Evolutionary conservation across 2,329 filamentous ascomycete genomes (phyloP), one percentile per base, ranked within the genome.

Genomic region (Aureobasidium sp.): DNA sequence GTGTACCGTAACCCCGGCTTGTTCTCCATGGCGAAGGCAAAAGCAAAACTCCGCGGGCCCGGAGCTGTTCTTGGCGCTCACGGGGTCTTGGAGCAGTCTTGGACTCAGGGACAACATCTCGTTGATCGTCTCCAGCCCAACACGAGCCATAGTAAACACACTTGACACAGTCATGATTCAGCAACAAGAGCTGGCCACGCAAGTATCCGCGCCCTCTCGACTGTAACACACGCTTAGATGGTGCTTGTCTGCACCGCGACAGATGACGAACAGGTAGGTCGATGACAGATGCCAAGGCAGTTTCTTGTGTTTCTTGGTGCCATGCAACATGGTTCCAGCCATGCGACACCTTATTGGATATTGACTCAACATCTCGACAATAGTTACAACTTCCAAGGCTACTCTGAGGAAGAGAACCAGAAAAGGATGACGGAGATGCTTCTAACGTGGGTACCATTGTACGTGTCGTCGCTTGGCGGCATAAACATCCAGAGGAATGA

Each of bases 261-360:
- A 25, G 29, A 31, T 44, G 41, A 44, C 41, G 37, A 45, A 36
- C n/a, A 57, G 53, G 55, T 58, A 48, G 42, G 55, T 47, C 31
- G 12, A 48, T 42, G 41, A 51, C 37, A 42, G 44, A 41, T 34
- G 57, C 57, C 57, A 60, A 60, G 57, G 37, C 17, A 48, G 42
- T 22, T 48, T 58, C 55, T 58, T 58, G 42, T 48, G 44, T 60
- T 51, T 60, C 57, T 60, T 60, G 57, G 57, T 60, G 57, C 57
- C 57, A 60, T 51, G 57, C 57, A 49, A 60, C 44, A 49, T 37
- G 42, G 31, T 48, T 37, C 44, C 42, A 48, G 34, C 25, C 34
- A 51, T 31, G 17, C 57, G 20, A 42, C 34, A 49, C 20, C 45
- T 60, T 41, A 60, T 60, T 60, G 57, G 57, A 49, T 22, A 42